Evolutionary conservation across 495 filamentous ascomycete genomes (phyloP), one percentile per base, ranked within the genome.

Genomic region (Aspergillus leporis): DNA sequence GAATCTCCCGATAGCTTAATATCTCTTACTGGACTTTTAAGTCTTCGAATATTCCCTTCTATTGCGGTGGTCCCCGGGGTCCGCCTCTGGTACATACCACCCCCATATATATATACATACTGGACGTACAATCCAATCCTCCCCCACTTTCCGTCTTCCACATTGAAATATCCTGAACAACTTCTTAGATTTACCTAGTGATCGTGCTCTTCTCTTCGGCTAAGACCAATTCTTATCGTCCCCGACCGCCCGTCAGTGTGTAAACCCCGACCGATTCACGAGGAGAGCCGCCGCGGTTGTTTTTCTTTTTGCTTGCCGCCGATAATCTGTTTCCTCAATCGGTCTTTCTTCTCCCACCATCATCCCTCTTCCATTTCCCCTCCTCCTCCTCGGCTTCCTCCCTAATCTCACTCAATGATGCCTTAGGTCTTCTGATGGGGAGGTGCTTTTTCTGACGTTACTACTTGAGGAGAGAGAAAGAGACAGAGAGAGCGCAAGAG

Each of bases 291-390:
- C 60, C 47, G 56, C 34, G 46, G 45, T 58, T 55, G 41, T 32
- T 51, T 56, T 64, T 48, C 40, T 51, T 57, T 69, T 64, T 64
- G 53, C 50, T 65, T 65, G 62, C 61, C 66, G 66, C 66, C 59
- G 61, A 62, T 60, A 50, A 61, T 60, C 63, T 49, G 54, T 50
- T 53, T 57, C 34, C 46, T 58, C 47, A 63, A 63, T 66, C 58
- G 58, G 52, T 56, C 53, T 53, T 52, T n/a, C 50, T 53, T 57
- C 50, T 43, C 51, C 53, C 38, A 51, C 32, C 49, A 55, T 55
- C 56, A 31, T 51, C 56, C 61, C 58, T 53, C 54, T 45, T 40
- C 36, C 54, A 49, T 14, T 45, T 46, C 31, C 30, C 46, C 53
- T 56, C 51, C 34, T 56, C 43, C 4, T 47, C 21, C 4, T 6